Conservation (phyloP, 1,284 basidiomycete species). For the Sanguinoderma infundibulare region DNA sequence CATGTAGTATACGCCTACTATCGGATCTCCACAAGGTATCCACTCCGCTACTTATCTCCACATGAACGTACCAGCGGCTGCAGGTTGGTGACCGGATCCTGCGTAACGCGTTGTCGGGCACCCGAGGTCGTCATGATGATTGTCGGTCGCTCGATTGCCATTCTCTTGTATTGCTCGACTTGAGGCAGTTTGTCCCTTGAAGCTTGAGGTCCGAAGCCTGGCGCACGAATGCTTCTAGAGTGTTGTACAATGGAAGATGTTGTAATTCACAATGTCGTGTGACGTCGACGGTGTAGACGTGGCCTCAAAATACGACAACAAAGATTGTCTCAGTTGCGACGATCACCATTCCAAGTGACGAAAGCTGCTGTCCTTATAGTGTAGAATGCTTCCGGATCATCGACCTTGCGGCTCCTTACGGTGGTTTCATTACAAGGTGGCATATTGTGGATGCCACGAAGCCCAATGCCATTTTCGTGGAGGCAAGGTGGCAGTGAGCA, state of each 20-base stretch:
- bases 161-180: not conserved
- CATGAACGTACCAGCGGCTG: not conserved
- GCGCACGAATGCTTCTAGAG: no score
- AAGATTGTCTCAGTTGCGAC: no score
- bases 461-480: not conserved
- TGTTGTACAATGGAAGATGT: no score
- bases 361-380: not conserved
- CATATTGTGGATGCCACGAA: not conserved
- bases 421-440: not conserved
- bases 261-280: no score
- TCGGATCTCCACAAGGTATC: constrained; percentile 6
- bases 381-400: no score
- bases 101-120: no score
- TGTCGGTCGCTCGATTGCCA: not conserved
- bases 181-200: no score
- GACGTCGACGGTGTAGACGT: no score
- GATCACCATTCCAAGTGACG: no score
- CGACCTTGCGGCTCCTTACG: no score
- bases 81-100: no score
- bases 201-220: not conserved
- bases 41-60: not conserved
- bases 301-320: no score
- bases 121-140: not conserved
- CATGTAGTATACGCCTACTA: constrained; percentile 23
- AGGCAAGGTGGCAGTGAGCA: constrained; percentile 17